Evolutionary conservation across 2,329 filamentous ascomycete genomes (phyloP).

Genomic region (Xylariaceae sp.): DNA sequence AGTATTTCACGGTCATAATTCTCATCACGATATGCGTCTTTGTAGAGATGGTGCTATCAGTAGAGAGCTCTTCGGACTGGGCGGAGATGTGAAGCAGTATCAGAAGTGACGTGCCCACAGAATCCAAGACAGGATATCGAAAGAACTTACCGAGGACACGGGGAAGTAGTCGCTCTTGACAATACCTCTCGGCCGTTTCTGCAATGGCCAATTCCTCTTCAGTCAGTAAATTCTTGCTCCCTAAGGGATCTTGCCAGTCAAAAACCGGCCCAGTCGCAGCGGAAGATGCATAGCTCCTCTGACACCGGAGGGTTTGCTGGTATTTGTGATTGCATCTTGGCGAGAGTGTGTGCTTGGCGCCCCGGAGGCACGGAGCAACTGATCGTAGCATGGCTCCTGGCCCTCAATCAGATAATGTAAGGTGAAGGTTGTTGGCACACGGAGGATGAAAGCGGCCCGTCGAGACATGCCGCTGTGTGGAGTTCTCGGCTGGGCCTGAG

Average conservation of each 20-base stretch:
- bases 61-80: conserved; percentile 3
- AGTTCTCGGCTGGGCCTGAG: neutral
- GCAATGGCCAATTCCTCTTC: conserved; percentile 88
- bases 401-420: neutral
- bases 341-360: conserved; percentile 11
- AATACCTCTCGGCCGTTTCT: conserved; percentile 89
- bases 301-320: conserved; percentile 6
- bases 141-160: conserved; percentile 70
- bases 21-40: conserved; percentile 64
- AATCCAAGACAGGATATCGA: too few relatives aligned
- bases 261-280: conserved; percentile 46
- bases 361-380: conserved; percentile 18
- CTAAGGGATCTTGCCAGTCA: conserved; percentile 89
- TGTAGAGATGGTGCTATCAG: neutral
- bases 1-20: conserved; percentile 82
- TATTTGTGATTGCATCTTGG: conserved; percentile 12
- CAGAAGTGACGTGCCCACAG: too few relatives aligned
- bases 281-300: conserved; percentile 29
- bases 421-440: too few relatives aligned
- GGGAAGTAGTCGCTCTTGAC: conserved; percentile 82
- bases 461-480: neutral
- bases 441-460: neutral
- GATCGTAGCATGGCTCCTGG: conserved; percentile 24
- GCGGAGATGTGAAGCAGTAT: neutral
- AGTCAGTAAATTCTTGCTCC: conserved; percentile 69